These are phyloP conservation scores for Actinidia chinensis DNA, from an alignment of 179 eudicot species.

Conservation along the genomic window DNA sequence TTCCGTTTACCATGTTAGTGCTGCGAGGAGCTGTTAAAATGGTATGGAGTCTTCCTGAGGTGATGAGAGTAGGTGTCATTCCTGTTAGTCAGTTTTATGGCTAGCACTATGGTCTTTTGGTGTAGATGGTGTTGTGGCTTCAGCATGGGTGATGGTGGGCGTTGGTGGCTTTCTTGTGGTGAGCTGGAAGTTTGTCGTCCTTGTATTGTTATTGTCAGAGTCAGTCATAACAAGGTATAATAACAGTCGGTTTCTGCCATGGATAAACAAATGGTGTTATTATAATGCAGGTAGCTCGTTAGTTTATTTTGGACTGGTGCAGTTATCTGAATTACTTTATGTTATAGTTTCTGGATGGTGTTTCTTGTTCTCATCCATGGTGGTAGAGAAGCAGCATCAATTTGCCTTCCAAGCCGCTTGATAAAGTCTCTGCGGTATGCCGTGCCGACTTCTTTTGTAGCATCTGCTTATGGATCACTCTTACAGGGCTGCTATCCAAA, in stretches of 20 bases:
- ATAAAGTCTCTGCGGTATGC: conserved; percentile 76
- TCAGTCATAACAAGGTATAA: not conserved
- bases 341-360: conserved; percentile 93
- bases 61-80: conserved; percentile 65
- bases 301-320: conserved; percentile 99
- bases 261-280: conserved; percentile 13
- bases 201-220: conserved; percentile 9
- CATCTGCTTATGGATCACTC: conserved; percentile 94
- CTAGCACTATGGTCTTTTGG: conserved; percentile 95
- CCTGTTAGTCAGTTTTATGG: conserved; percentile 79
- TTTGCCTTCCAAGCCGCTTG: conserved; percentile 82
- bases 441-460: conserved; percentile 85
- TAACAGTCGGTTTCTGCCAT: not conserved
- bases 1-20: conserved; percentile 93
- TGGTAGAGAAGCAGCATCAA: conserved; percentile 73
- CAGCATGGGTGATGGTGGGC: conserved; percentile 78
- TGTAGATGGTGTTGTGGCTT: conserved; percentile 93
- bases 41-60: conserved; percentile 91
- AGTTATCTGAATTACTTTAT: conserved; percentile 84
- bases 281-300: conserved; percentile 61
- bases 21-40: conserved; percentile 89
- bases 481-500: conserved; percentile 94
- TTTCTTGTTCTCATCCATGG: conserved; percentile 93
- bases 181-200: conserved; percentile 85
- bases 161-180: conserved; percentile 99